phyloP scores from a whole-genome alignment of 2,329 filamentous ascomycete species.

The Atkinsonella hypoxylon region DNA sequence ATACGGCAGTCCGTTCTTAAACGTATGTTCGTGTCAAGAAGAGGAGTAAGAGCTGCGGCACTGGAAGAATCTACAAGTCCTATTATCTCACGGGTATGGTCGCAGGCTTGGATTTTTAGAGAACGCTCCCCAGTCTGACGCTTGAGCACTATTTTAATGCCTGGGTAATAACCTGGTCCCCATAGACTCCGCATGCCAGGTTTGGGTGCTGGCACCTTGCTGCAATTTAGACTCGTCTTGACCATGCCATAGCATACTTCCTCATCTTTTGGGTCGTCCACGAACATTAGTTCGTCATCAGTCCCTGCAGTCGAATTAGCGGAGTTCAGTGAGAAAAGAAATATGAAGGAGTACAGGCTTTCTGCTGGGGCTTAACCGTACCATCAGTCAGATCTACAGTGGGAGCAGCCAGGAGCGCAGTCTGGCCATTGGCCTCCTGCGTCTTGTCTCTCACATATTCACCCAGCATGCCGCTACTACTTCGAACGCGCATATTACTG shows the following conservation, averaged over 20 bases:
- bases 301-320: conserved; percentile 11
- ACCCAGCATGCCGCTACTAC: conserved; percentile 47
- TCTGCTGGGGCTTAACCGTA: conserved; percentile 13
- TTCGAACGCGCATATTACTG: conserved; percentile 16
- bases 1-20: conserved; percentile 65
- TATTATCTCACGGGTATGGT: conserved; percentile 59
- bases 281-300: conserved; percentile 47
- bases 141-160: conserved; percentile 60
- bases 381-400: conserved; percentile 49
- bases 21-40: conserved; percentile 56
- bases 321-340: background rate
- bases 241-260: conserved; percentile 76
- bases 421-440: conserved; percentile 25
- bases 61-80: conserved; percentile 61
- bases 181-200: conserved; percentile 48
- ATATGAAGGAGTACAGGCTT: too few relatives aligned
- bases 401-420: conserved; percentile 20
- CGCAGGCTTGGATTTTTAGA: conserved; percentile 58
- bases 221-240: conserved; percentile 54
- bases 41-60: conserved; percentile 53
- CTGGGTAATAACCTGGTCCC: conserved; percentile 51
- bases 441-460: conserved; percentile 53
- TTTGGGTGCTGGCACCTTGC: conserved; percentile 56
- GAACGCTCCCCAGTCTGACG: conserved; percentile 42
- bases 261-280: conserved; percentile 50